Evolutionary conservation across 2,329 filamentous ascomycete species (phyloP).

Genomic region (Cladorrhinum sp.): DNA sequence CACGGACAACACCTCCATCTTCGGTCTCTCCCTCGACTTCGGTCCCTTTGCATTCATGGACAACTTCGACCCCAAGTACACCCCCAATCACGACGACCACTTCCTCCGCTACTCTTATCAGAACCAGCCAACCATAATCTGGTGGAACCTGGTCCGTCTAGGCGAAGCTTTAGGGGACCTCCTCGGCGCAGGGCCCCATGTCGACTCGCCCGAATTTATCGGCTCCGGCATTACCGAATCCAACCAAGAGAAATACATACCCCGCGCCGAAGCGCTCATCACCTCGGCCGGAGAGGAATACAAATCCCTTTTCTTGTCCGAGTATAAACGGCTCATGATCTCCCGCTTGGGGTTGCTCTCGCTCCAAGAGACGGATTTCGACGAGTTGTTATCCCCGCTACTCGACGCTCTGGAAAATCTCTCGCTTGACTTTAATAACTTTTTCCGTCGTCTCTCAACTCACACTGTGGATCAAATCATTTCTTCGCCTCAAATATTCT

Average conservation of each 20-base stretch:
- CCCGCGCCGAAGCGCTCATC: conserved; percentile 81
- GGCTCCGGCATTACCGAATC: conserved; percentile 68
- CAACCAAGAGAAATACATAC: conserved; percentile 64
- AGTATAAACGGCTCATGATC: conserved; percentile 86
- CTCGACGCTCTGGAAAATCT: conserved; percentile 78
- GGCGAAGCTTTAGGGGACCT: conserved; percentile 87
- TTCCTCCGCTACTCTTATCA: conserved; percentile 85
- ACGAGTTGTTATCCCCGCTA: conserved; percentile 54
- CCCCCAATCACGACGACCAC: conserved; percentile 93
- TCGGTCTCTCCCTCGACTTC: conserved; percentile 87
- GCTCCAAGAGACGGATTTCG: conserved; percentile 61
- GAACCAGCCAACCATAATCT: conserved; percentile 93
- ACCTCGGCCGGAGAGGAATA: conserved; percentile 80
- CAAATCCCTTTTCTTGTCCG: conserved; percentile 78
- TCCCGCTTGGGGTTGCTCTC: conserved; percentile 71
- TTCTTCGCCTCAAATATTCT: conserved; percentile 62
- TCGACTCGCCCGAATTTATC: conserved; percentile 71
- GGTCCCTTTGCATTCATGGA: conserved; percentile 98
- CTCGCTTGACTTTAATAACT: conserved; percentile 62
- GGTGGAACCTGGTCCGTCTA: conserved; percentile 95
- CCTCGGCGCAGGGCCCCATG: conserved; percentile 68
- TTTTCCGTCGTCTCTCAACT: conserved; percentile 60
- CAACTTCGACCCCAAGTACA: conserved; percentile 91
- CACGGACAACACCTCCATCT: conserved; percentile 93
- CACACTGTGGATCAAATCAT: conserved; percentile 57